A percentile compares a stretch with the other conserved stretches of the same genome.
phyloP scores from a whole-genome alignment of 1,284 basidiomycete species.

The Cystobasidium sp. region DNA sequence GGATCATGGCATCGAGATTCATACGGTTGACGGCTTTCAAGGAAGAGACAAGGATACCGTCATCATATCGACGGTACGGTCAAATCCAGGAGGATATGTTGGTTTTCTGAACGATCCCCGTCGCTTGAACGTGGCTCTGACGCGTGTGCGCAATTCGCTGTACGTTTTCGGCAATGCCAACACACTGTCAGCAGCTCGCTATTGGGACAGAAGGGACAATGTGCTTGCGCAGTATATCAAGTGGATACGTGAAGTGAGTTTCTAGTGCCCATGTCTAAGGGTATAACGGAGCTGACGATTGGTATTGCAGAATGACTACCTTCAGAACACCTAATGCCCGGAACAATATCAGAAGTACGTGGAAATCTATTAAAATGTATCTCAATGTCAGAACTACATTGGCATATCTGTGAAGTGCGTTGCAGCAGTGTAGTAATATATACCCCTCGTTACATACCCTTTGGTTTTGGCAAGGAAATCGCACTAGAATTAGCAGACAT shows the following conservation, averaged over 20 bases:
- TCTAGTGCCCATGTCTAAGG: not conserved
- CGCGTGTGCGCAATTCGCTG: conserved; percentile 67
- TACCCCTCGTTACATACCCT: conserved; percentile 15
- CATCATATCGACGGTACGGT: conserved; percentile 85
- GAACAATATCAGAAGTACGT: too few species aligned
- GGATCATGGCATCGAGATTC: conserved; percentile 72
- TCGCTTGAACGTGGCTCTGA: conserved; percentile 79
- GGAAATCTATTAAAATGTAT: too few species aligned
- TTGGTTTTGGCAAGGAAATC: not conserved
- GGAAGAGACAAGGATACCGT: conserved; percentile 90
- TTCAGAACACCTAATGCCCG: too few species aligned
- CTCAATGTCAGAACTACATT: too few species aligned
- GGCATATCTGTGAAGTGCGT: not conserved
- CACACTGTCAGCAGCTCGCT: conserved; percentile 59
- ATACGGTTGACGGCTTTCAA: conserved; percentile 91
- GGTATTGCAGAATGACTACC: too few species aligned
- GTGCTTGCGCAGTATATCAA: conserved; percentile 18
- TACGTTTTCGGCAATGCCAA: conserved; percentile 68
- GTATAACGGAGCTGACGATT: too few species aligned
- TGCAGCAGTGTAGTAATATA: not conserved
- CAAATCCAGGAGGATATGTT: conserved; percentile 72
- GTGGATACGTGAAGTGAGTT: conserved; percentile 21
- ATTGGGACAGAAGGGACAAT: conserved; percentile 12
- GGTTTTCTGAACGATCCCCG: conserved; percentile 89
- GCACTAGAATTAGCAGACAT: not conserved